Base-by-base conservation (phyloP, 768 basidiomycete genomes). In the Gloeostereum incarnatum region DNA sequence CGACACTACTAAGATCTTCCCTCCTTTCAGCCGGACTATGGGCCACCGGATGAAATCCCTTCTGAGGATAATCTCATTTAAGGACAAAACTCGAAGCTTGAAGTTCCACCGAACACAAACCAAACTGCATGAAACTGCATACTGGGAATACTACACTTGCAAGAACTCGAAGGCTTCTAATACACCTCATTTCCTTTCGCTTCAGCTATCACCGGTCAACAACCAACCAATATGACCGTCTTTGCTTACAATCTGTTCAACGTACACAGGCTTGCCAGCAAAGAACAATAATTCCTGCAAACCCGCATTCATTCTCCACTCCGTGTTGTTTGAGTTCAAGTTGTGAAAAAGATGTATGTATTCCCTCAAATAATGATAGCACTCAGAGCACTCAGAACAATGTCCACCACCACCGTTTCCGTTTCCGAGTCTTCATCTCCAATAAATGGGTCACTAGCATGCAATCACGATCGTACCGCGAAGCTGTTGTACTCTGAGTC, bases 391-490 rank as follows among this genome's bases (percentile, higher is more conserved):
- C n/a, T n/a, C n/a, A 36, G 75, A 65, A 37, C 77, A 79, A 8
- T 19, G 35, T 4, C 66, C 70, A 0, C 60, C 62, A 0, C 73
- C 74, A 2, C 49, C 1, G n/a, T n/a, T n/a, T n/a, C n/a, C n/a
- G n/a, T n/a, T n/a, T n/a, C n/a, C n/a, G n/a, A n/a, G n/a, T 0
- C 63, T 57, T 26, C 65, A 63, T 18, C 46, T 53, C 75, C 78
- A 80, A 0, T n/a, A 35, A 32, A 54, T 55, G 3, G 65, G 58
- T 8, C n/a, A n/a, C n/a, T n/a, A n/a, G n/a, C n/a, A 42, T 13
- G 40, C 81, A 83, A 2, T 75, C 65, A 48, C 81, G 81, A 41
- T 74, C 66, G 4, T 58, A 54, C 6, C 74, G n/a, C n/a, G 55
- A 27, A 82, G 56, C 3, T 59, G 47, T 19, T 55, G 50, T 2